phyloP scores from a whole-genome alignment of 164 flowering plant species.

The Kingdonia uniflora region DNA sequence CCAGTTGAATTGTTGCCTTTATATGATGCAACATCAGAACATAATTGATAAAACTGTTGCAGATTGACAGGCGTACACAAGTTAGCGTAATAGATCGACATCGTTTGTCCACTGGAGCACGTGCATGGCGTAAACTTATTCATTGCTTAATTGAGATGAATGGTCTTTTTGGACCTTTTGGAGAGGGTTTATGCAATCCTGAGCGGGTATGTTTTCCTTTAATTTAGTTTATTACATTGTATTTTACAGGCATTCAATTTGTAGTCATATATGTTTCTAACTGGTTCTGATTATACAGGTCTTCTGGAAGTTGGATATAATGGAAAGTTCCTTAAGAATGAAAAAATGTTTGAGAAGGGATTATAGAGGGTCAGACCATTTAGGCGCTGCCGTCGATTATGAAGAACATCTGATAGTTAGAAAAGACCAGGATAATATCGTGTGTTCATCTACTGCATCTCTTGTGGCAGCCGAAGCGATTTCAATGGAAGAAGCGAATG shows the following conservation, averaged over 20 bases:
- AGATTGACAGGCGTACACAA: conserved; percentile 90
- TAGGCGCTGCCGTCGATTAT: conserved; percentile 87
- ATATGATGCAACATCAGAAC: background rate
- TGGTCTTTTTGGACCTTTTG: conserved; percentile 74
- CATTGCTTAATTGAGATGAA: conserved; percentile 69
- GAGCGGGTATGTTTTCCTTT: conserved; percentile 43
- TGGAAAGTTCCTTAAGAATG: conserved; percentile 96
- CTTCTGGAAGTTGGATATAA: conserved; percentile 88
- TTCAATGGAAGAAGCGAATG: conserved; percentile 46
- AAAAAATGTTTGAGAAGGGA: conserved; percentile 69
- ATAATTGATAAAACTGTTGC: conserved; percentile 13
- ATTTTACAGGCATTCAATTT: background rate
- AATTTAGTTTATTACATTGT: background rate
- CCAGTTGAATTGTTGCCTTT: background rate
- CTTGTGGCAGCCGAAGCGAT: conserved; percentile 78
- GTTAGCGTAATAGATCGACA: conserved; percentile 55
- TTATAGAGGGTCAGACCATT: conserved; percentile 74
- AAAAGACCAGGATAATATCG: conserved; percentile 23
- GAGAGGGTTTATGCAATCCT: conserved; percentile 37
- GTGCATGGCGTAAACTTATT: conserved; percentile 91
- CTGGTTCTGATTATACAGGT: conserved; percentile 29
- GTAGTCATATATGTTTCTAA: background rate
- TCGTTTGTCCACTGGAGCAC: conserved; percentile 44
- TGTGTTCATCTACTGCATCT: conserved; percentile 53
- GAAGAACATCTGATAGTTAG: conserved; percentile 44